Evolutionary conservation across 768 basidiomycete genomes (phyloP).

Genomic region (Collybia mongolica): DNA sequence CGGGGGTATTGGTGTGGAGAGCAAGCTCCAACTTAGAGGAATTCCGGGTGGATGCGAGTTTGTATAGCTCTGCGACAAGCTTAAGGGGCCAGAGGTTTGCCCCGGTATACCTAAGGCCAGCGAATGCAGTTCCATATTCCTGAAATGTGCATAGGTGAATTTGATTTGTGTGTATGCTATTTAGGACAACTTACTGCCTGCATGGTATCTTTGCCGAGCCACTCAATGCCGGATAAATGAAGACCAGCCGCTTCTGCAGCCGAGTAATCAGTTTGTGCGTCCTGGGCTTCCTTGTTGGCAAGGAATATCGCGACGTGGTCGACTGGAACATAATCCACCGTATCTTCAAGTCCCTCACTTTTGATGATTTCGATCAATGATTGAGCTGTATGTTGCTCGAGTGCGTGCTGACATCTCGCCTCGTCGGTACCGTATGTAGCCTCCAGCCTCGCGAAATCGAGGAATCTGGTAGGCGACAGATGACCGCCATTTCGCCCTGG

Average conservation of each 20-base stretch:
- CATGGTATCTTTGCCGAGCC: slow-evolving; percentile 48
- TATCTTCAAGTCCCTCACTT: slow-evolving; percentile 35
- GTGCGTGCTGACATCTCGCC: slow-evolving; percentile 45
- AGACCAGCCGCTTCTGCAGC: slow-evolving; percentile 55
- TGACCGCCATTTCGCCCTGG: slow-evolving; percentile 81
- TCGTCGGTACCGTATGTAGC: slow-evolving; percentile 49
- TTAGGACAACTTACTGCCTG: slow-evolving; percentile 35
- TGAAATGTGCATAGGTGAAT: slow-evolving; percentile 9
- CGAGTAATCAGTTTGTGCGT: slow-evolving; percentile 43
- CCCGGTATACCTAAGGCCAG: slow-evolving; percentile 50
- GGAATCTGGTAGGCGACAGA: slow-evolving; percentile 51
- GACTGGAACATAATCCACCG: slow-evolving; percentile 62
- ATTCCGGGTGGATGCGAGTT: slow-evolving; percentile 29
- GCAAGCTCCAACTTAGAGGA: slow-evolving; percentile 38
- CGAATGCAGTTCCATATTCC: slow-evolving; percentile 46
- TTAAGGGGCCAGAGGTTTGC: slow-evolving; percentile 82
- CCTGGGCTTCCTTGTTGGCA: slow-evolving; percentile 40
- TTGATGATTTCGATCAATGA: slow-evolving; percentile 50
- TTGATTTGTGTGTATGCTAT: background rate
- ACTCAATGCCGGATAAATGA: slow-evolving; percentile 40
- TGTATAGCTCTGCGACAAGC: slow-evolving; percentile 67
- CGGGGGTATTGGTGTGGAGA: slow-evolving; percentile 77
- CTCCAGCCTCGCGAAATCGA: slow-evolving; percentile 38
- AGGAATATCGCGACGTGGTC: slow-evolving; percentile 51
- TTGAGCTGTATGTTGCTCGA: slow-evolving; percentile 58